Conservation (phyloP, 768 basidiomycete species). For the Thelephora aurantiotincta region DNA sequence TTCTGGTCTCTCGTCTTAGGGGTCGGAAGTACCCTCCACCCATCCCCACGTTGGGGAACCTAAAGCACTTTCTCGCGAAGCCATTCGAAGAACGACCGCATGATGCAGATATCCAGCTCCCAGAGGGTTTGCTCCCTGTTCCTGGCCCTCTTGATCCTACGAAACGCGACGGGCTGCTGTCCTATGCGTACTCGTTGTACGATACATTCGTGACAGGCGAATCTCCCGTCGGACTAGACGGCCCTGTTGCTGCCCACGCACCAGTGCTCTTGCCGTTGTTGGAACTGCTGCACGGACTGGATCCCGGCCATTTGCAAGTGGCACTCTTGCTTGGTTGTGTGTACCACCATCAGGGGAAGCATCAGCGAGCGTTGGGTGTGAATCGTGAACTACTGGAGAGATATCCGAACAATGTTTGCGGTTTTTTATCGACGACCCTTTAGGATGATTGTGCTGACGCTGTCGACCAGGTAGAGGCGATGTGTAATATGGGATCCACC, state of each 20-base stretch:
- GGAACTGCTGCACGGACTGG: slow-evolving; percentile 15
- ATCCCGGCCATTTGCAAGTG: slow-evolving; percentile 20
- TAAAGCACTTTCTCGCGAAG: no score
- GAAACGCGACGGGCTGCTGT: slow-evolving; percentile 18
- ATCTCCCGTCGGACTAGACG: slow-evolving; percentile 6
- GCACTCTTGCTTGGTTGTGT: slow-evolving; percentile 23
- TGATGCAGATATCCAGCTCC: no score
- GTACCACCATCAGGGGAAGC: slow-evolving; percentile 20
- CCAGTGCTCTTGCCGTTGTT: slow-evolving; percentile 19
- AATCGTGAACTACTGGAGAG: slow-evolving; percentile 21
- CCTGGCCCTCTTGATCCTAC: no score
- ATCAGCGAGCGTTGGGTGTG: slow-evolving; percentile 14
- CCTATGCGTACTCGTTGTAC: slow-evolving; percentile 20
- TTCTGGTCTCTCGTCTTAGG: no score
- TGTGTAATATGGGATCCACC: slow-evolving; percentile 26
- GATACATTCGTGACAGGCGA: slow-evolving; percentile 7
- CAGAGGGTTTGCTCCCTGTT: no score
- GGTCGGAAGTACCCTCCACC: no score
- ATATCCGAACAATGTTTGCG: slow-evolving; percentile 13
- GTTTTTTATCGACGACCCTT: neutral
- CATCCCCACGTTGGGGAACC: no score
- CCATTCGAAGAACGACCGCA: no score
- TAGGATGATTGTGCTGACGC: neutral
- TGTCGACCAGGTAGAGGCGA: slow-evolving; percentile 21
- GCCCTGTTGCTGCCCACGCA: neutral